Evolutionary conservation across 2,329 filamentous ascomycete genomes (phyloP).

Genomic region (Colletotrichum sp.): DNA sequence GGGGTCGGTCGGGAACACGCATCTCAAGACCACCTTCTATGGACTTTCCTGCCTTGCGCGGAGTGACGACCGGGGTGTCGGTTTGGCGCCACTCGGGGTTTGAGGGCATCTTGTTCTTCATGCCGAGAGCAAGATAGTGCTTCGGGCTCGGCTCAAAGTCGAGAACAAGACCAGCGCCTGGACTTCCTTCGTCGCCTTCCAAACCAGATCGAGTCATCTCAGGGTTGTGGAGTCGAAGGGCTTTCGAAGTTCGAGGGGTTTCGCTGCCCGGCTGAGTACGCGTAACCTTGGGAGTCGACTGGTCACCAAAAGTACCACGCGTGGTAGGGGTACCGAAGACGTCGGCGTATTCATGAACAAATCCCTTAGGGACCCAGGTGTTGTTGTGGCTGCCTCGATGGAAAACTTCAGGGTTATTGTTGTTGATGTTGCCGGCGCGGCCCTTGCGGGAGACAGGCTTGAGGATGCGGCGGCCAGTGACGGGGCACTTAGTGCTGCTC

Average conservation of each 20-base stretch:
- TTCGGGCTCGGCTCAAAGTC: conserved; percentile 3
- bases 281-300: neutral
- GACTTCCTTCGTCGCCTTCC: neutral
- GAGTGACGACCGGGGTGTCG: neutral
- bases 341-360: neutral
- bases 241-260: neutral
- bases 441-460: conserved; percentile 1
- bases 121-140: neutral
- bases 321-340: neutral
- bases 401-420: neutral
- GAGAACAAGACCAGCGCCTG: neutral
- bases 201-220: neutral
- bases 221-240: neutral
- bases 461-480: neutral
- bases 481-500: neutral
- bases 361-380: neutral
- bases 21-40: neutral
- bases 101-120: neutral
- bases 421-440: neutral
- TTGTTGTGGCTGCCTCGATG: neutral
- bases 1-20: neutral
- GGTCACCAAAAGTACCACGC: neutral
- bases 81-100: neutral
- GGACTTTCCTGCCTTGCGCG: neutral
- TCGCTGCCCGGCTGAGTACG: neutral